Conservation (phyloP, 345 rosid genomes). For the Aquilaria sinensis region DNA sequence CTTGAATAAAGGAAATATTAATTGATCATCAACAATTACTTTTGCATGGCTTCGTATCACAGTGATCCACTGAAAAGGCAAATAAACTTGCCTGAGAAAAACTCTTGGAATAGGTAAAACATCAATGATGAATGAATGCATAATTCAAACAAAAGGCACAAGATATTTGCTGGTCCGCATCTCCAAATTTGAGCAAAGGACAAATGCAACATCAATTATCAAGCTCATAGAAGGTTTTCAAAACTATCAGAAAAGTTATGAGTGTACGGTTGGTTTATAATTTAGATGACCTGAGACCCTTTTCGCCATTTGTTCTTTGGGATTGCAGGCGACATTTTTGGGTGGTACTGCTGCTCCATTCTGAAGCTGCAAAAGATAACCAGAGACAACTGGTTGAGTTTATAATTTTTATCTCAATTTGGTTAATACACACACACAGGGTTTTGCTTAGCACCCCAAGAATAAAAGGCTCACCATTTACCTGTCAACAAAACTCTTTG, state of each 20-base stretch:
- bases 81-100: neutral
- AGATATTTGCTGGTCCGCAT: no score
- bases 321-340: constrained; percentile 43
- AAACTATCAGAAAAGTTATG: no score
- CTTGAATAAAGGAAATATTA: constrained; percentile 34
- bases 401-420: no score
- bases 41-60: constrained; percentile 44
- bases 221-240: no score
- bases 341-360: constrained; percentile 32
- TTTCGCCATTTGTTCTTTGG: constrained; percentile 44
- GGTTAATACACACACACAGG: no score
- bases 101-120: no score
- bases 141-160: no score
- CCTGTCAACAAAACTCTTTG: constrained; percentile 67
- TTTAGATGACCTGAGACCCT: constrained; percentile 45
- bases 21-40: constrained; percentile 36
- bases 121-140: no score
- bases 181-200: no score
- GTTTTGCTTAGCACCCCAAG: neutral
- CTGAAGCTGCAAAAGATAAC: constrained; percentile 36
- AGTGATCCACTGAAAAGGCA: constrained; percentile 48
- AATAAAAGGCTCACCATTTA: constrained; percentile 24
- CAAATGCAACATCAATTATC: no score
- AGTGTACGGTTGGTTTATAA: no score
- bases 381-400: no score